Evolutionary conservation across 306 rosid genomes (phyloP), one percentile per base, ranked within the genome.

Genomic region (Vicia villosa): DNA sequence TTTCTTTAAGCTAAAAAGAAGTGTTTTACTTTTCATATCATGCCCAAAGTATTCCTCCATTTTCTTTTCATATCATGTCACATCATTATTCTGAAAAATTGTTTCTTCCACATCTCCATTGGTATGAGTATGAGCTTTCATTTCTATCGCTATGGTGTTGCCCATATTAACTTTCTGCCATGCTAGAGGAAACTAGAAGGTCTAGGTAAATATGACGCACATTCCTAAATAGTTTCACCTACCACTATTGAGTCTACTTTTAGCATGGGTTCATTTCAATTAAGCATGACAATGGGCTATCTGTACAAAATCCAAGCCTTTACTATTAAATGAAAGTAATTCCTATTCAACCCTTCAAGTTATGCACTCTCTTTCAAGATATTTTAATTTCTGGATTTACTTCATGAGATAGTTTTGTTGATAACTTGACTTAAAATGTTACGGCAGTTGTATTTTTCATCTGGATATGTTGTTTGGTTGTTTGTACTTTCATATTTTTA

Each of bases 401-500:
- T 16, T 67, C 54, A 20, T 5, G 57, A 51, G 57, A 19, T 51
- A 11, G 57, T 51, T 51, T 51, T 51, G 60, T 22, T 54, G 60
- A 22, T 54, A 32, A 22, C 9, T 22, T 22, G 13, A 54, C 34
- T 54, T 22, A 51, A 20, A 68, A 11, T 67, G 34, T 49, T 13
- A 17, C 3, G 47, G 72, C 49, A 66, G 41, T 70, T 30, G 17
- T 42, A 41, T 10, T 41, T 70, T 57, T 28, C 45, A 41, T 32
- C 57, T 70, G 43, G 49, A 41, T 43, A 26, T 15, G 17, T 72
- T 61, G 34, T 21, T 51, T 51, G 22, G 26, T 73, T 51, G n/a
- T 16, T 15, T 36, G 38, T 21, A 21, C 68, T 43, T 66, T 37
- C 49, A 28, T 54, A 54, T 54, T 22, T 42, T 30, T 55, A 38